Percentiles rank a stretch among this genome's conserved stretches.
phyloP scores from a whole-genome alignment of 768 basidiomycete genomes.

The Tricholoma hemisulphureum region DNA sequence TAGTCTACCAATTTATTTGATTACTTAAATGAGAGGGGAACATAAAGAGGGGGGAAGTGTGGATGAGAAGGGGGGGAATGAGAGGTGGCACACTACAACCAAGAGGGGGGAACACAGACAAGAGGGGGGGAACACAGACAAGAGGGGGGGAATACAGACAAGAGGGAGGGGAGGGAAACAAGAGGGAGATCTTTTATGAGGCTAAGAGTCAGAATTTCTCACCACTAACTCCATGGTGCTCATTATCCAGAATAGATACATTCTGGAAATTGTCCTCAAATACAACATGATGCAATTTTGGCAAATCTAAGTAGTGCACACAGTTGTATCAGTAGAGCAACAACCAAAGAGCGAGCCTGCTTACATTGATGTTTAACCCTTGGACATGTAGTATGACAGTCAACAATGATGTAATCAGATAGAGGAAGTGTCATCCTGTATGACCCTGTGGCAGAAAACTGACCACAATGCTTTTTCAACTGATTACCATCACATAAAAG shows the following conservation, averaged over 20 bases:
- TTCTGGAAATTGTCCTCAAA: conserved; percentile 9
- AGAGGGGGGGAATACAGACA: no score
- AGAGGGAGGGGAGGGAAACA: no score
- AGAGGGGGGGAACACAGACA: no score
- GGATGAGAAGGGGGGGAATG: no score
- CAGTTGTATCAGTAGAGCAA: not conserved
- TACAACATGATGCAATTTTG: conserved; percentile 17
- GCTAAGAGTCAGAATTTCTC: no score
- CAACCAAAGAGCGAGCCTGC: not conserved
- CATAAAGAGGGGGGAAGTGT: no score
- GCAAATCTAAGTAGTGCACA: conserved; percentile 6
- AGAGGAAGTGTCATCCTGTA: conserved; percentile 13
- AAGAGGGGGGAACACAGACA: no score
- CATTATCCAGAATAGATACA: conserved; percentile 13
- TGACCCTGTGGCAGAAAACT: conserved; percentile 10
- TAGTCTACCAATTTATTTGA: no score
- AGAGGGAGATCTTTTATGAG: no score
- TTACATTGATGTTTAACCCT: not conserved
- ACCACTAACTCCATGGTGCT: not conserved
- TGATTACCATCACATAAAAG: conserved; percentile 14
- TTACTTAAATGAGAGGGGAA: no score
- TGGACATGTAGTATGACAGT: conserved; percentile 11
- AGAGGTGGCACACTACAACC: no score
- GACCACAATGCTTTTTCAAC: conserved; percentile 11
- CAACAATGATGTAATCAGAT: conserved; percentile 17